A percentile compares a stretch with the other conserved stretches of the same genome.
phyloP scores from a whole-genome alignment of 2,329 filamentous ascomycete species.

The Microsporum canis region DNA sequence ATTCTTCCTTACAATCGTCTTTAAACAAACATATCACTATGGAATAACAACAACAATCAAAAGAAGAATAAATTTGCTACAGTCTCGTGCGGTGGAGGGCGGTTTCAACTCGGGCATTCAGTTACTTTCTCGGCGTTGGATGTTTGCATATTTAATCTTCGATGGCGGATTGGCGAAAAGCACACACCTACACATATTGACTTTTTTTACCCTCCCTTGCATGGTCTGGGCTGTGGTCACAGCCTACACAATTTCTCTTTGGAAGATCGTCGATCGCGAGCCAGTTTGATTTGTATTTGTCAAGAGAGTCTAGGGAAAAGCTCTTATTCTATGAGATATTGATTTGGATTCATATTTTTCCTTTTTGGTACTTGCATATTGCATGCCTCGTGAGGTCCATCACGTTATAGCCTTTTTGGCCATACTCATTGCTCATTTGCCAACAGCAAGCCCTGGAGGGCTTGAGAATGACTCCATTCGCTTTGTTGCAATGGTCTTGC shows the following conservation, averaged over 20 bases:
- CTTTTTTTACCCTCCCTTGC: conserved; percentile 1
- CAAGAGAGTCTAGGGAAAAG: neutral
- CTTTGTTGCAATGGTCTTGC: neutral
- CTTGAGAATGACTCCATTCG: neutral
- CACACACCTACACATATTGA: neutral
- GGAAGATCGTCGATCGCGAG: neutral
- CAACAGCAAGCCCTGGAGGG: neutral
- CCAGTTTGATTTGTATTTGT: neutral
- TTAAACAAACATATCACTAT: neutral
- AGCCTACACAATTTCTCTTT: neutral
- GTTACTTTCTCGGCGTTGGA: conserved; percentile 3
- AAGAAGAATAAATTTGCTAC: neutral
- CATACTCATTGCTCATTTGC: neutral
- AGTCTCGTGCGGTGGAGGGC: neutral
- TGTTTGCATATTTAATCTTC: neutral
- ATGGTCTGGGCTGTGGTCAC: neutral
- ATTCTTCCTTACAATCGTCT: neutral
- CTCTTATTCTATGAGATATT: neutral
- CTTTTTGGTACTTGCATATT: neutral
- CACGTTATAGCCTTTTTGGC: neutral
- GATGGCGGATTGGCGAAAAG: neutral
- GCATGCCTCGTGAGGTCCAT: neutral
- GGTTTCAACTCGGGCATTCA: neutral
- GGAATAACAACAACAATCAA: neutral
- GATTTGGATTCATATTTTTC: neutral